Evolutionary conservation across 2,329 filamentous ascomycete species (phyloP), one percentile per base, ranked within the genome.

Genomic region (Aulographum hederae): DNA sequence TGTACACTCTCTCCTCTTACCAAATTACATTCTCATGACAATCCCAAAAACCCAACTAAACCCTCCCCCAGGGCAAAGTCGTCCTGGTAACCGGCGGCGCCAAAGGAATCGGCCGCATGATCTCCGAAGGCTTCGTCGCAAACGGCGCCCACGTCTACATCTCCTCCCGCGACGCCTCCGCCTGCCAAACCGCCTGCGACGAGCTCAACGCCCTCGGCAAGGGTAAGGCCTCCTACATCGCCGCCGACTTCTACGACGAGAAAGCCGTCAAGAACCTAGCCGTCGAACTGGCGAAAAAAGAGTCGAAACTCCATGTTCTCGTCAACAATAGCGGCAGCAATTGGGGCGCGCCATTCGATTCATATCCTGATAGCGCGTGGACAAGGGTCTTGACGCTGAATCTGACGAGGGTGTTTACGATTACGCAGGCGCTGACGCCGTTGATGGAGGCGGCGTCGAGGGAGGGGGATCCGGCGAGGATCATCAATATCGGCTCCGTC

Each of bases 101-200:
- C 4, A 60, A 73, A 45, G 72, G 71, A 39, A 68, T 77, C 39
- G 73, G 73, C 12, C 66, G 65, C 36, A 77, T 77, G 72, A 77
- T 78, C 39, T 66, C 68, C 19, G 58, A 70, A 34, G 73, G 69
- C 35, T 76, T 73, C 51, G 60, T 75, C n/a, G 47, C 58, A 34
- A 75, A 73, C 50, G 69, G 71, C 34, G 63, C 61, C 12, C 75
- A 67, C 38, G 75, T 80, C 4, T 80, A 78, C 57, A 73, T 81
- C 38, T 71, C 69, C 4, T 75, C 69, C 4, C 63, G 69, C 16
- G 73, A 76, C 19, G 69, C 68, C 12, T 70, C 67, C 27, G 56
- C 59, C 17, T 72, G 71, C 52, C 57, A 61, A 44, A 58, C 75
- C 30, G 67, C 73, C 13, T 65, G 56, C 19, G 65, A 69, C 2